Evolutionary conservation across 2,329 filamentous ascomycete species (phyloP).

Genomic region (Neoscytalidium dimidiatum): DNA sequence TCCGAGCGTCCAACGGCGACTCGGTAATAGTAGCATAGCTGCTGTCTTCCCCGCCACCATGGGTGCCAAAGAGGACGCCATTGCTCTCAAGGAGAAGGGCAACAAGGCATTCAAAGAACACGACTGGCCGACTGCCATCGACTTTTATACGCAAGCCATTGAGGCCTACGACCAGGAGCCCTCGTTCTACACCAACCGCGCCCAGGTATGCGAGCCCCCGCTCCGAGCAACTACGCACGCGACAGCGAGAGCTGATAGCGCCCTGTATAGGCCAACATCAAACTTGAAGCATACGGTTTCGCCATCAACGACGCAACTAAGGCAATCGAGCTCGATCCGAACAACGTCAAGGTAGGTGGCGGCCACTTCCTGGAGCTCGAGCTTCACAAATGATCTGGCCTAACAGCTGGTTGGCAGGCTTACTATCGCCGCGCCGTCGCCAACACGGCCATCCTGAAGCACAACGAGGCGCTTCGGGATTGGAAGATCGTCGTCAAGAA

Average conservation of each 20-base stretch:
- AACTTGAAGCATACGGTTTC: constrained; percentile 92
- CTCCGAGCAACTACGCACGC: constrained; percentile 23
- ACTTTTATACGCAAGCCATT: constrained; percentile 86
- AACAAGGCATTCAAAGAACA: constrained; percentile 90
- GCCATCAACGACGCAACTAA: constrained; percentile 88
- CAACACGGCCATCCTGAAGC: constrained; percentile 85
- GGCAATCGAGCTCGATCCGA: constrained; percentile 84
- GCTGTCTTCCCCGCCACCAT: constrained; percentile 28
- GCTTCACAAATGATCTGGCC: background rate
- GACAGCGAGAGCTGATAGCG: constrained; percentile 27
- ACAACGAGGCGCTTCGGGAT: constrained; percentile 85
- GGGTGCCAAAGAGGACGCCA: constrained; percentile 64
- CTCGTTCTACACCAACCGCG: constrained; percentile 91
- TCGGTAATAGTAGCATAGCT: background rate
- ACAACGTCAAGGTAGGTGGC: constrained; percentile 77
- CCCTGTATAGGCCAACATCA: constrained; percentile 77
- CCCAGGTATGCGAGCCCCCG: constrained; percentile 67
- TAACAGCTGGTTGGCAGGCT: constrained; percentile 66
- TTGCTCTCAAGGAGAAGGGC: constrained; percentile 86
- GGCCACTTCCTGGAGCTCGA: too few relatives aligned
- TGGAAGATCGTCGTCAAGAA: constrained; percentile 89
- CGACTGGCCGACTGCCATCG: constrained; percentile 80
- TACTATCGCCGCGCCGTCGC: constrained; percentile 93
- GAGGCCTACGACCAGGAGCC: constrained; percentile 79
- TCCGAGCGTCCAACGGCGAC: background rate